Evolutionary conservation across 768 basidiomycete genomes (phyloP).

Genomic region (Pleurotus djamor): DNA sequence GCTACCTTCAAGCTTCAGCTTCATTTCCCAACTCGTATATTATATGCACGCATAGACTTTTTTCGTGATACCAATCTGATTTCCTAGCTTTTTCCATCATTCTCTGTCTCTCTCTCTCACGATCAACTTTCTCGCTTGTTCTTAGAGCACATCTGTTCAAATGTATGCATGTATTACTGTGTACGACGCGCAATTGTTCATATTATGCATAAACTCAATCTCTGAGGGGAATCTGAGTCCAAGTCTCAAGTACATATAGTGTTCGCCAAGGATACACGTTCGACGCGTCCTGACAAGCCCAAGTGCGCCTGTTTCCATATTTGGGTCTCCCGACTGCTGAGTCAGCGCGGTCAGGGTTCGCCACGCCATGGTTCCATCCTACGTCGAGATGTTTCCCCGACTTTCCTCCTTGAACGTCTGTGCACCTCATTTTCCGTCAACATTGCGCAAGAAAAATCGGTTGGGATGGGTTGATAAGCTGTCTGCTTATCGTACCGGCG

Average conservation of each 20-base stretch:
- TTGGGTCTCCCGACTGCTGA: background rate
- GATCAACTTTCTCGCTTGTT: background rate
- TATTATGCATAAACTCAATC: no score
- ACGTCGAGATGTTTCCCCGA: no score
- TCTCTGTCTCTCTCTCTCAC: background rate
- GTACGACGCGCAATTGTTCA: background rate
- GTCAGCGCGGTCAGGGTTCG: background rate
- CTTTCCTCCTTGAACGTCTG: no score
- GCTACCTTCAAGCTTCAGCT: no score
- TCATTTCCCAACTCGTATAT: background rate
- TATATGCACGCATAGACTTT: slow-evolving; percentile 6
- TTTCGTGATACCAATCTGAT: background rate
- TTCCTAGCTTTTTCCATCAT: background rate
- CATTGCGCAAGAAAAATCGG: no score
- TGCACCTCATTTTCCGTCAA: no score
- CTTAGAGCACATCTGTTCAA: background rate
- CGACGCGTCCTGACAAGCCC: no score
- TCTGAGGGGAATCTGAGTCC: no score
- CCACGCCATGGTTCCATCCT: no score
- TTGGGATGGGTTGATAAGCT: no score
- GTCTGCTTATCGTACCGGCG: no score
- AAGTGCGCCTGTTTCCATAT: background rate
- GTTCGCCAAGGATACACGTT: background rate
- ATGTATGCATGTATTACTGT: background rate
- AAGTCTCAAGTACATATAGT: no score